Conservation (phyloP, 2,329 filamentous ascomycete genomes). For the Tolypocladium cylindrosporum region DNA sequence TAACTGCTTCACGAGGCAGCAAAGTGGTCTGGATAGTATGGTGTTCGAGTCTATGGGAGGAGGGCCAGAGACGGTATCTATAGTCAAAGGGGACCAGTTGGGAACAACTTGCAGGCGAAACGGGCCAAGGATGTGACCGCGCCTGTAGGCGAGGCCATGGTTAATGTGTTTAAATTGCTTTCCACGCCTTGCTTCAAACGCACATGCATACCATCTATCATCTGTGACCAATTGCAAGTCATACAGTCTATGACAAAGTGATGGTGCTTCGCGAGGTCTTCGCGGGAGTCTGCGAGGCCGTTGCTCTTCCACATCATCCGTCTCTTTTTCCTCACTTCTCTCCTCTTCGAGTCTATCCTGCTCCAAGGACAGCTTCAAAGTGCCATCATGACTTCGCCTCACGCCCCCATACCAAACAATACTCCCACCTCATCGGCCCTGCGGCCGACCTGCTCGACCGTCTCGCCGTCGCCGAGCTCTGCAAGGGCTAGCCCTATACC, state of each 20-base stretch:
- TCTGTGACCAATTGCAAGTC: not conserved
- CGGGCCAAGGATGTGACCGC: not conserved
- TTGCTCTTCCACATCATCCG: too few species aligned
- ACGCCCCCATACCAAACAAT: too few species aligned
- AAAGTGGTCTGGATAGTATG: not conserved
- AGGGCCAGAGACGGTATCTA: not conserved
- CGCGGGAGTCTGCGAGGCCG: not conserved
- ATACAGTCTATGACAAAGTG: not conserved
- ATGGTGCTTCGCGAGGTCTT: not conserved
- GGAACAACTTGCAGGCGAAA: not conserved
- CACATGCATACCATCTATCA: not conserved
- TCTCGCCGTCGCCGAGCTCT: too few species aligned
- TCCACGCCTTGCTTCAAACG: not conserved
- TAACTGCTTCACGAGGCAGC: not conserved
- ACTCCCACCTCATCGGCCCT: too few species aligned
- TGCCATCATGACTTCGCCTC: too few species aligned
- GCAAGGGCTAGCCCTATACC: too few species aligned
- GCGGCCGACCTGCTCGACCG: too few species aligned
- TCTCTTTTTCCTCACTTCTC: too few species aligned
- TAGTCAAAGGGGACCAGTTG: not conserved
- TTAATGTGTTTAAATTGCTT: not conserved
- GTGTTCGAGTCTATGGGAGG: not conserved
- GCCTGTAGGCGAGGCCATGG: not conserved
- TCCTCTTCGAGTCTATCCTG: too few species aligned
- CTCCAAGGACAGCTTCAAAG: too few species aligned